Evolutionary conservation across 2,329 filamentous ascomycete species (phyloP).

Genomic region (Zymoseptoria brevis): DNA sequence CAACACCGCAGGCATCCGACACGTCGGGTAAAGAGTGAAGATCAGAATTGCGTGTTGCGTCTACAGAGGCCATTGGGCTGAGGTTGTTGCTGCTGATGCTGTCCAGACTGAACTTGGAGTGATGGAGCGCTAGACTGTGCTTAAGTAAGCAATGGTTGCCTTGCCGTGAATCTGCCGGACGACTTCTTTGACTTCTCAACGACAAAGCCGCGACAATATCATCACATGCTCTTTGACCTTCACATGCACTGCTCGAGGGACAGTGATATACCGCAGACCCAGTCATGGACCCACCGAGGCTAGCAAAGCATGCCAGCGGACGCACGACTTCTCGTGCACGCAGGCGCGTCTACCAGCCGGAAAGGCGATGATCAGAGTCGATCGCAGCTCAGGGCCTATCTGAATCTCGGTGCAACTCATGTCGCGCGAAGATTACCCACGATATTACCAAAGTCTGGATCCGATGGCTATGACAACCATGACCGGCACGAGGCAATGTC

Average conservation of each 20-base stretch:
- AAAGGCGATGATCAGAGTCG: constrained; percentile 36
- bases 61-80: too few relatives aligned
- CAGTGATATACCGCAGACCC: not conserved
- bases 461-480: not conserved
- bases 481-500: not conserved
- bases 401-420: constrained; percentile 3
- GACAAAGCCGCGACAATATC: not conserved
- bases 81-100: too few relatives aligned
- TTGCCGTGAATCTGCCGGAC: not conserved
- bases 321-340: constrained; percentile 35
- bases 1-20: too few relatives aligned
- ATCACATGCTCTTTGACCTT: not conserved
- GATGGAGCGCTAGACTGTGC: not conserved
- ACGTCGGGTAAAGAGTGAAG: too few relatives aligned
- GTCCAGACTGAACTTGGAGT: too few relatives aligned
- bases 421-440: not conserved
- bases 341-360: constrained; percentile 36
- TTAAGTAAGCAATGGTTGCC: not conserved
- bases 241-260: not conserved
- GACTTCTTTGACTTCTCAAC: not conserved
- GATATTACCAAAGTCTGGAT: not conserved
- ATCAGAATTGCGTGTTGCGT: too few relatives aligned
- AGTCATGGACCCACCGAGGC: not conserved
- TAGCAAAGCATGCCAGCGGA: not conserved
- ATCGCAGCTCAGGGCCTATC: constrained; percentile 35